Conservation (phyloP, 192 early-diverging fungal species). For the Pecoramyces ruminantium region DNA sequence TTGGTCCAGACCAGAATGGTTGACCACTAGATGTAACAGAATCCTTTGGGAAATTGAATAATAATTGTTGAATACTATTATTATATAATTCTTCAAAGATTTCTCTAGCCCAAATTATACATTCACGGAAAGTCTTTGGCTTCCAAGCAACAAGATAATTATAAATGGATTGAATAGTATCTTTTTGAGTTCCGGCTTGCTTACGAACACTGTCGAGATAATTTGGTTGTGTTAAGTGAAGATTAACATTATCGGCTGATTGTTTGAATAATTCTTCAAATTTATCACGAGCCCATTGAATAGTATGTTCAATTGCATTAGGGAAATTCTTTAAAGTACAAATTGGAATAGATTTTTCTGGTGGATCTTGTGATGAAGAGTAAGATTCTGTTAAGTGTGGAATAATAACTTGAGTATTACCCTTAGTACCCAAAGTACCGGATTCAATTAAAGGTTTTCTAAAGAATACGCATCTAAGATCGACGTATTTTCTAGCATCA, state of each 20-base stretch:
- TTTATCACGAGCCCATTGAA: constrained; percentile 80
- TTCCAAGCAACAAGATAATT: constrained; percentile 46
- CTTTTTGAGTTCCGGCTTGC: constrained; percentile 54
- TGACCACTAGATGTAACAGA: constrained; percentile 74
- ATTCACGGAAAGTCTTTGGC: constrained; percentile 77
- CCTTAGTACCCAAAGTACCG: constrained; percentile 97
- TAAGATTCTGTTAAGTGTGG: constrained; percentile 95
- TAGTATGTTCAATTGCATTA: constrained; percentile 49
- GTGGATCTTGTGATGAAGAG: constrained; percentile 92
- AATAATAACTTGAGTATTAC: constrained; percentile 93
- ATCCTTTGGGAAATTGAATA: constrained; percentile 95
- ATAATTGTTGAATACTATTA: constrained; percentile 83
- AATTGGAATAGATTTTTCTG: constrained; percentile 84
- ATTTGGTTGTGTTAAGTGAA: constrained; percentile 73
- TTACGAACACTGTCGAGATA: constrained; percentile 58
- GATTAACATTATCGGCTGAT: constrained; percentile 87
- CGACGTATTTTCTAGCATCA: constrained; percentile 92
- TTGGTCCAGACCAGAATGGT: constrained; percentile 93
- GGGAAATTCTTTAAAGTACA: constrained; percentile 86
- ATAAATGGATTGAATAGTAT: constrained; percentile 60
- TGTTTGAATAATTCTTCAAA: constrained; percentile 88
- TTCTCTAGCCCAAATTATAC: constrained; percentile 76
- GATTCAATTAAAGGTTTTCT: constrained; percentile 90
- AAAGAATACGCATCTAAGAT: constrained; percentile 90
- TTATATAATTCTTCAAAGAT: constrained; percentile 86